These are phyloP conservation scores for Cenchrus americanus DNA, from an alignment of 176 grass and related monocot genomes.

Conservation along the genomic window DNA sequence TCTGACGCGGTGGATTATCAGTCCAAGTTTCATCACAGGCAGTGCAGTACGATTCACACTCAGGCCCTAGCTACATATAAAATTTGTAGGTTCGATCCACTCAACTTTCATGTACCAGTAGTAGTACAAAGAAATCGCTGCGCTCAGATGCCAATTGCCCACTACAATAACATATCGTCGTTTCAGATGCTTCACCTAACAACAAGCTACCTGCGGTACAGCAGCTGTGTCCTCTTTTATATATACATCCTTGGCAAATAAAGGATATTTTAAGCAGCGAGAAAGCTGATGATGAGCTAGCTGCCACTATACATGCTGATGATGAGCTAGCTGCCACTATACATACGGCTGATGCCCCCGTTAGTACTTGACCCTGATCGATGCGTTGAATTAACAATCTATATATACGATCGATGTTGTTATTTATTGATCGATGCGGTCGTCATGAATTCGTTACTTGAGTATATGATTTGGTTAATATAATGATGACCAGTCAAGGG, in stretches of 20 bases:
- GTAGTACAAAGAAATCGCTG: slow-evolving; percentile 1
- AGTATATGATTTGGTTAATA: not conserved
- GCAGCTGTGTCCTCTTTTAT: not conserved
- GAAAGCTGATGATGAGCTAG: slow-evolving; percentile 22
- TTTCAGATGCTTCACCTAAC: slow-evolving; percentile 32
- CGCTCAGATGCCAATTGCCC: slow-evolving; percentile 33
- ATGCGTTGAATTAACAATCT: not conserved
- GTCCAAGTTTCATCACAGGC: slow-evolving; percentile 3
- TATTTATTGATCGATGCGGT: not conserved
- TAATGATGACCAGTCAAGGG: not conserved
- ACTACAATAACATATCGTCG: slow-evolving; percentile 38
- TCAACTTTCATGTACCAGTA: not conserved
- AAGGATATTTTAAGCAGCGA: slow-evolving; percentile 21
- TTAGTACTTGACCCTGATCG: not conserved
- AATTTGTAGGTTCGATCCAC: not conserved
- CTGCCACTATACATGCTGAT: not conserved
- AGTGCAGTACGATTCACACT: not conserved
- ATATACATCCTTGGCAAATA: not conserved
- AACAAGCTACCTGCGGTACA: slow-evolving; percentile 14
- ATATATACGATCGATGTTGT: not conserved
- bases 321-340: not conserved
- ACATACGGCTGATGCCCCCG: not conserved
- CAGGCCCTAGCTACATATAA: not conserved
- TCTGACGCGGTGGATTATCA: slow-evolving; percentile 4
- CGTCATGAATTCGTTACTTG: slow-evolving; percentile 26